Conservation (phyloP, 2,329 filamentous ascomycete genomes). For the Fusarium humuli region DNA sequence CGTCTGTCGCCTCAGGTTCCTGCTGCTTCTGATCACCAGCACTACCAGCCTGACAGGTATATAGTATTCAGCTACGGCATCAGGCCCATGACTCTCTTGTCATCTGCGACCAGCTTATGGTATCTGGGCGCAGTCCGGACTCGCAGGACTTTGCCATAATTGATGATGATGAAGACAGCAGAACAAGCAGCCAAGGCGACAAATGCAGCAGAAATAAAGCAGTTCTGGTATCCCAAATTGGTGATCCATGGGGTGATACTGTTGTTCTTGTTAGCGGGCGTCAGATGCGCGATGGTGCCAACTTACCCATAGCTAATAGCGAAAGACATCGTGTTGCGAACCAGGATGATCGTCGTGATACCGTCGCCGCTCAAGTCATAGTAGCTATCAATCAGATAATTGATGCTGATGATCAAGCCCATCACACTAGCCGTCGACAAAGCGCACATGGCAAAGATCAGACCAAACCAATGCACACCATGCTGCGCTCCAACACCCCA, state of each 20-base stretch:
- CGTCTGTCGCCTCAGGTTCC: not conserved
- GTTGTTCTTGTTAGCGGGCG: not conserved
- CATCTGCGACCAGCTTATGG: conserved; percentile 20
- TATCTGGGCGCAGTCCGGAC: conserved; percentile 31
- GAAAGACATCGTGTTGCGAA: conserved; percentile 55
- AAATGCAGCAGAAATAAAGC: conserved; percentile 57
- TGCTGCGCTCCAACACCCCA: conserved; percentile 54
- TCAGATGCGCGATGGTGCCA: accelerated
- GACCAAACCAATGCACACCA: conserved; percentile 56
- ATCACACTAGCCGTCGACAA: conserved; percentile 51
- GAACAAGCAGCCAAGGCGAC: conserved; percentile 54
- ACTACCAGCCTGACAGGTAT: not conserved
- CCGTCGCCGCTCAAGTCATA: conserved; percentile 55
- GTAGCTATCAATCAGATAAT: conserved; percentile 57
- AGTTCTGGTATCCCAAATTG: conserved; percentile 56
- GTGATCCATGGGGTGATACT: conserved; percentile 62
- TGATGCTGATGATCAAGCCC: conserved; percentile 53
- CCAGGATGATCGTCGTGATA: conserved; percentile 55
- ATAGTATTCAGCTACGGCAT: not conserved
- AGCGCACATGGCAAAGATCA: conserved; percentile 55
- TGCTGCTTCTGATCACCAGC: not conserved
- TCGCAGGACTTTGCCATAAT: conserved; percentile 55
- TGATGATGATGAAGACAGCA: conserved; percentile 59
- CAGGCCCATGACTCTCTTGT: conserved; percentile 11
- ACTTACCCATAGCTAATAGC: conserved; percentile 50